phyloP scores from a whole-genome alignment of 2,329 filamentous ascomycete species.

The Fusarium neocosmosporiellum region DNA sequence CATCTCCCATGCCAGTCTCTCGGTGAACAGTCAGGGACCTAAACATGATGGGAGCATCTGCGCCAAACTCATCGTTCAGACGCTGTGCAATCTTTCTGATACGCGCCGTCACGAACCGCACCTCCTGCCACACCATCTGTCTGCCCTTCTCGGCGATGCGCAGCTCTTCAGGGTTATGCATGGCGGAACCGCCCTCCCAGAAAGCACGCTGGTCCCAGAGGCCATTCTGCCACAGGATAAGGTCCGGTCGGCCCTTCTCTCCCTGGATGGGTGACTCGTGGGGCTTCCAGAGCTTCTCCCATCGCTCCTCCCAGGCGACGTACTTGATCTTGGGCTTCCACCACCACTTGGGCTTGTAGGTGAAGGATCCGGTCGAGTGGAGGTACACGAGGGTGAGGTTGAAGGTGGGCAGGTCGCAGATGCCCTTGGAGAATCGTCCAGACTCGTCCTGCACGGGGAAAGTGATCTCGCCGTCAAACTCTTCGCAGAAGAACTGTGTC shows the following conservation, averaged over 20 bases:
- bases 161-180: not conserved
- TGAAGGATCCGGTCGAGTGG: constrained; percentile 31
- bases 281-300: constrained; percentile 28
- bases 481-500: constrained; percentile 30
- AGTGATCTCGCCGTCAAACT: constrained; percentile 12
- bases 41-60: constrained; percentile 24
- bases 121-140: constrained; percentile 34
- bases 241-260: constrained; percentile 17
- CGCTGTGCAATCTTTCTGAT: constrained; percentile 25
- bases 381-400: constrained; percentile 24
- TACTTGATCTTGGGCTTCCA: constrained; percentile 33
- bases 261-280: constrained; percentile 25
- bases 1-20: constrained; percentile 26
- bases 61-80: constrained; percentile 21
- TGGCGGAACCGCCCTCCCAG: constrained; percentile 18
- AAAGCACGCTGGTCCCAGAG: constrained; percentile 32
- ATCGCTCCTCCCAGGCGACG: constrained; percentile 27
- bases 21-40: constrained; percentile 26
- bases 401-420: constrained; percentile 18
- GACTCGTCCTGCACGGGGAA: constrained; percentile 17
- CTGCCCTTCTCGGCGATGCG: constrained; percentile 10
- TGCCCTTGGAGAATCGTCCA: constrained; percentile 14
- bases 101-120: constrained; percentile 28
- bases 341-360: constrained; percentile 34
- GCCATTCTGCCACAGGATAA: constrained; percentile 35